Conservation (phyloP, 345 rosid genomes). For the Litchi chinensis region DNA sequence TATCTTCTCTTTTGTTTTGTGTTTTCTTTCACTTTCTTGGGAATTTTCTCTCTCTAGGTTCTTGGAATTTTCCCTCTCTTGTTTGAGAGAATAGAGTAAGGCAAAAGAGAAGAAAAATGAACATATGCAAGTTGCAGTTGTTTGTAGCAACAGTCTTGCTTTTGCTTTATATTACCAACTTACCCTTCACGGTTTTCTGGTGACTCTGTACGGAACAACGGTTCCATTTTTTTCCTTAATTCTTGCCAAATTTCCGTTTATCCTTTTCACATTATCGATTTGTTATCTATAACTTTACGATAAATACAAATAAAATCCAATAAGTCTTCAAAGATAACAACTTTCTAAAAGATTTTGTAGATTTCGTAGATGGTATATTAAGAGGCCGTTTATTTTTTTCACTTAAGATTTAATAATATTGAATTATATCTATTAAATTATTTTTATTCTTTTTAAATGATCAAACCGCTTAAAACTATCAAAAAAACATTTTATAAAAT, state of each 20-base stretch:
- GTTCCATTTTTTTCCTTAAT: background rate
- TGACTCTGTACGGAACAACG: background rate
- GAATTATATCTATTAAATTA: too few relatives aligned
- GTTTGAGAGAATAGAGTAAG: background rate
- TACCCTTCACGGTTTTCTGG: background rate
- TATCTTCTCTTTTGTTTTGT: background rate
- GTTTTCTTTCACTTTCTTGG: constrained; percentile 25
- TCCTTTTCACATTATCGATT: too few relatives aligned
- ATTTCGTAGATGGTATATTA: too few relatives aligned
- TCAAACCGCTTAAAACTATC: too few relatives aligned
- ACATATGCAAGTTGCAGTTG: background rate
- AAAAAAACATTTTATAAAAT: too few relatives aligned
- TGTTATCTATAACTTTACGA: too few relatives aligned
- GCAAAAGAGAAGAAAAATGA: background rate
- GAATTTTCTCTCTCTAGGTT: constrained; percentile 21
- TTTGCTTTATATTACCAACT: constrained; percentile 20
- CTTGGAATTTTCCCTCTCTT: constrained; percentile 10
- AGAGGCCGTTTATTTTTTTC: too few relatives aligned
- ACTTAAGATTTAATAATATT: too few relatives aligned
- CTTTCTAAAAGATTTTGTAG: too few relatives aligned
- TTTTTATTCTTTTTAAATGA: too few relatives aligned
- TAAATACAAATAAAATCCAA: too few relatives aligned
- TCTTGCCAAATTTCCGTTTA: background rate
- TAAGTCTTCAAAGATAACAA: too few relatives aligned
- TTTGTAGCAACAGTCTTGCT: constrained; percentile 20